Percentiles rank a stretch among this genome's conserved stretches.
Conservation (phyloP, 2,329 filamentous ascomycete genomes). For the Cladosporium sp. region DNA sequence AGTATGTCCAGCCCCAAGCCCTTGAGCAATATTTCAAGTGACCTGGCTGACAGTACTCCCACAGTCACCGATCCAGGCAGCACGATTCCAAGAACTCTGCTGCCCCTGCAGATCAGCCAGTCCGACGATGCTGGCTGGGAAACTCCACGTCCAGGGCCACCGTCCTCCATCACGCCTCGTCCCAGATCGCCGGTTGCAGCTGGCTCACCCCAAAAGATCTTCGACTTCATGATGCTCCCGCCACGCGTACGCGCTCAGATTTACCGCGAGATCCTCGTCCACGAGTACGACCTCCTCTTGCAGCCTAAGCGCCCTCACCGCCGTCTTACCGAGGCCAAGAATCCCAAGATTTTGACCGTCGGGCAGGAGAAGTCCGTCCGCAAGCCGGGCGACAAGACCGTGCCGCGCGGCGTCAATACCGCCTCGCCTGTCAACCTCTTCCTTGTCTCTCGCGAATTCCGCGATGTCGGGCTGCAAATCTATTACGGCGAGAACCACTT, state of each 20-base stretch:
- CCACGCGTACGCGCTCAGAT: background rate
- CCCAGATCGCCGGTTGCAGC: background rate
- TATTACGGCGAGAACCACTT: constrained; percentile 5
- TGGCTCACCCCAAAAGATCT: background rate
- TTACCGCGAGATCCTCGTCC: background rate
- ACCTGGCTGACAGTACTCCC: too few relatives aligned
- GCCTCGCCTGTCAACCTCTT: constrained; percentile 1
- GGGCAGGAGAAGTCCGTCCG: background rate
- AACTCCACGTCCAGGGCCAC: background rate
- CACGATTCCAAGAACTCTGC: too few relatives aligned
- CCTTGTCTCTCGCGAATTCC: background rate
- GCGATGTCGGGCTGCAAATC: background rate
- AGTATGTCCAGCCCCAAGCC: too few relatives aligned
- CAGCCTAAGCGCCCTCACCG: background rate
- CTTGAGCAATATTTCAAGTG: too few relatives aligned
- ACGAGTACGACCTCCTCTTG: background rate
- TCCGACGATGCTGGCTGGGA: background rate
- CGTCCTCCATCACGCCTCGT: background rate
- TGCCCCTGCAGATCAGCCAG: too few relatives aligned
- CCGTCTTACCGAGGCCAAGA: background rate
- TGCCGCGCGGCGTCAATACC: background rate
- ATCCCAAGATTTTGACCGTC: background rate
- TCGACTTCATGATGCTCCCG: background rate
- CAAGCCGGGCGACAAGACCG: background rate
- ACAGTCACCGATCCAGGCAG: too few relatives aligned